Percentiles rank a stretch among this genome's conserved stretches.
phyloP scores from a whole-genome alignment of 176 grass and related monocot genomes.

The Dendrocalamus sinicus region DNA sequence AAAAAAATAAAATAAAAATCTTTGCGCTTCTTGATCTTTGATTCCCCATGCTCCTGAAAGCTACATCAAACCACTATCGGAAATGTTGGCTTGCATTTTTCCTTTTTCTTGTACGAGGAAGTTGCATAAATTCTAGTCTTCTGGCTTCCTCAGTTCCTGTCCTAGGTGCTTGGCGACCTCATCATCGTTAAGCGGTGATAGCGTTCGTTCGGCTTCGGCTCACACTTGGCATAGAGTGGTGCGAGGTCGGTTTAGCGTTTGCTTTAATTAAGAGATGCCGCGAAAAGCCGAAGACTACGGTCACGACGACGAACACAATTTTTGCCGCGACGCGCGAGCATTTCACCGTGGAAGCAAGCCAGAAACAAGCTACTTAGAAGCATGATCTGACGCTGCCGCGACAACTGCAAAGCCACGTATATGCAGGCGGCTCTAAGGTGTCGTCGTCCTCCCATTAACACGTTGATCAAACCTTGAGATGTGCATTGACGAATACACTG shows the following conservation, averaged over 20 bases:
- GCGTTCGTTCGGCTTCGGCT: background rate
- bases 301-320: conserved; percentile 14
- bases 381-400: conserved; percentile 21
- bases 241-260: conserved; percentile 69
- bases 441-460: background rate
- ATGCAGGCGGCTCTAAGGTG: background rate
- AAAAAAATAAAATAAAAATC: background rate
- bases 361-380: background rate
- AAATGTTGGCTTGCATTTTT: background rate
- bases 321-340: background rate
- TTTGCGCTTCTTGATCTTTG: background rate
- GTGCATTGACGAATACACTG: conserved; percentile 18
- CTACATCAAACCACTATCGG: conserved; percentile 35
- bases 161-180: conserved; percentile 28
- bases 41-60: conserved; percentile 49
- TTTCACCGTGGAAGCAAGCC: background rate
- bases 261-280: conserved; percentile 65
- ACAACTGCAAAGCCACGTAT: conserved; percentile 2
- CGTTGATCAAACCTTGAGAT: background rate
- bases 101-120: conserved; percentile 19
- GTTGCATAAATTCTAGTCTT: conserved; percentile 12
- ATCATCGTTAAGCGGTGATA: background rate
- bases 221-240: conserved; percentile 36
- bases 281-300: conserved; percentile 42
- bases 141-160: too few species aligned